phyloP scores from a whole-genome alignment of 768 basidiomycete species.

The Polyporus arcularius region DNA sequence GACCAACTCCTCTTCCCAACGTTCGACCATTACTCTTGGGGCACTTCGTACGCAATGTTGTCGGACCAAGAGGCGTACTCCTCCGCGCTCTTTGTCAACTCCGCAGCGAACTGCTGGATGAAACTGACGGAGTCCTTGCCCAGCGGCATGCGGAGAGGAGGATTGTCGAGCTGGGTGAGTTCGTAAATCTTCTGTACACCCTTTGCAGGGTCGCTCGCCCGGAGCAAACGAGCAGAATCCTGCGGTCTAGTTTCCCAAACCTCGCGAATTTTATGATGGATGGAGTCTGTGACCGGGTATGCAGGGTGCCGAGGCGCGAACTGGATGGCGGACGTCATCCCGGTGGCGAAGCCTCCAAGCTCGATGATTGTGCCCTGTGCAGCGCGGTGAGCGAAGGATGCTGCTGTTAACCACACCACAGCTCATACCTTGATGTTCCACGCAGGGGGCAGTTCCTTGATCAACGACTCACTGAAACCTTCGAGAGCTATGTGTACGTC shows the following conservation, averaged over 20 bases:
- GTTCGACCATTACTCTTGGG: too few relatives aligned
- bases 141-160: constrained; percentile 6
- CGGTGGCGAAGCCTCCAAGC: constrained; percentile 23
- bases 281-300: constrained; percentile 12
- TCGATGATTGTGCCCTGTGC: constrained; percentile 6
- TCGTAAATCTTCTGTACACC: constrained; percentile 6
- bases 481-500: constrained; percentile 23
- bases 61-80: constrained; percentile 12
- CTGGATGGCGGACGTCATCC: neutral
- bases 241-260: neutral
- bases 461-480: constrained; percentile 40
- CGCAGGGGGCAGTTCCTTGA: constrained; percentile 41
- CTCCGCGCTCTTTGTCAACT: neutral
- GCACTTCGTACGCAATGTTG: too few relatives aligned
- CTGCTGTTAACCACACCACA: neutral
- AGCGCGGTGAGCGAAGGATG: neutral
- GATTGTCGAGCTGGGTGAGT: neutral
- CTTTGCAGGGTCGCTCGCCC: neutral
- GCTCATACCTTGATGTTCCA: constrained; percentile 50
- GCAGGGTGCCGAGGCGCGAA: constrained; percentile 14
- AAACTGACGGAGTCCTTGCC: constrained; percentile 1
- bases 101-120: neutral
- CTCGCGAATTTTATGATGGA: neutral
- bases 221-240: neutral
- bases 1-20: too few relatives aligned